Evolutionary conservation across 441 rosid species (phyloP), one percentile per base, ranked within the genome.

Genomic region (Capsella rubella): DNA sequence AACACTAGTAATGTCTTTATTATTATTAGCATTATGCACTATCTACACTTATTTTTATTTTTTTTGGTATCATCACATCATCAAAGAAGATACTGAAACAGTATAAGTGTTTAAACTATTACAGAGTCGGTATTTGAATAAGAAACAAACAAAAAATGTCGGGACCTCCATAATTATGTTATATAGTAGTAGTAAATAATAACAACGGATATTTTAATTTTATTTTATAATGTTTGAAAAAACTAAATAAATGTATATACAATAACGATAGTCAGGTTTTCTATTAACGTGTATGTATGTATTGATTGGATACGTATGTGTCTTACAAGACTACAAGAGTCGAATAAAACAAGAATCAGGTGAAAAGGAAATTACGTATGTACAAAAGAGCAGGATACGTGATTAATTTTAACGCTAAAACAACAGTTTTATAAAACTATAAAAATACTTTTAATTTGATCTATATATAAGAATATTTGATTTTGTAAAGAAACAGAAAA

Each of bases 281-380:
- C 34, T 49, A n/a, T 43, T 34, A 60, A 62, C 40, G 25, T 63
- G 71, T 70, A 56, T 75, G 32, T 63, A 56, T 75, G 42, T 34
- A 53, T 61, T 39, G 47, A 5, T 40, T 53, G 63, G 63, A 52
- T 67, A 75, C 32, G 27, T 31, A 51, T 74, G 34, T 8, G n/a
- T 37, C 40, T 39, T 47, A 69, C 40, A 15, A 61, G 64, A 62
- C 18, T 47, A 69, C 40, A 27, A 61, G 64, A 62, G 58, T 45
- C 47, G 40, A 54, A 76, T 32, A 60, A 54, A 70, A 64, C 56
- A 64, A 57, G 47, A 57, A 70, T 64, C 80, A 71, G 80, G 80
- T 77, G 80, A 77, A 77, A 77, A 77, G 25, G 72, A 77, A 71
- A 70, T 64, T 71, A 71, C 76, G 21, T 57, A 47, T 60, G 75